phyloP scores from a whole-genome alignment of 2,329 filamentous ascomycete genomes.

The Xylariaceae sp. region DNA sequence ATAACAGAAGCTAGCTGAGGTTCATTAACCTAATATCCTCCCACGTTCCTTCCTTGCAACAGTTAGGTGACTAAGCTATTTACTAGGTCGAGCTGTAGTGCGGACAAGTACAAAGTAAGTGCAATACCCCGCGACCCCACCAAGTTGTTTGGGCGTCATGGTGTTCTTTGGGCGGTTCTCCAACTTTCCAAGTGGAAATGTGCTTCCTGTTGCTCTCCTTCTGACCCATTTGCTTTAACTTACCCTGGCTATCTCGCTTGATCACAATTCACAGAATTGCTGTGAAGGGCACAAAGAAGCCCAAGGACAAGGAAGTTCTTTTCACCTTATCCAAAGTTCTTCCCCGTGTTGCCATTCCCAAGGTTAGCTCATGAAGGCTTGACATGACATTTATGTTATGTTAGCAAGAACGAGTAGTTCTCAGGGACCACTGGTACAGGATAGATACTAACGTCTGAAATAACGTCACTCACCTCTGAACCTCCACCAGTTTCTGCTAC shows the following conservation, averaged over 20 bases:
- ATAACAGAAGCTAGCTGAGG: too few species aligned
- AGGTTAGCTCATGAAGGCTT: too few species aligned
- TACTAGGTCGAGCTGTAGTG: not conserved
- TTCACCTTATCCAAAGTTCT: conserved; percentile 1
- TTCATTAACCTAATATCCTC: too few species aligned
- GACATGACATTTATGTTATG: not conserved
- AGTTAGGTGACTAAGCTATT: too few species aligned
- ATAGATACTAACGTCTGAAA: not conserved
- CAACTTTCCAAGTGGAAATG: conserved; percentile 12
- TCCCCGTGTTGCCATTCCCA: too few species aligned
- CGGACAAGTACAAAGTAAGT: not conserved
- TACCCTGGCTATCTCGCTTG: conserved; percentile 1
- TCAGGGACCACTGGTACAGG: not conserved
- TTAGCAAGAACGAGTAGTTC: not conserved
- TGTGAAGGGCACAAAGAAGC: conserved; percentile 5
- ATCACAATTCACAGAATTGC: conserved; percentile 3
- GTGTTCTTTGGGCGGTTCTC: conserved; percentile 7
- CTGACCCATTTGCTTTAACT: conserved; percentile 10
- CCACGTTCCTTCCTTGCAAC: not conserved
- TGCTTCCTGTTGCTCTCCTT: conserved; percentile 1
- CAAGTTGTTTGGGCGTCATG: conserved; percentile 20
- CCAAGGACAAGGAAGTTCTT: not conserved
- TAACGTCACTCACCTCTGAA: conserved; percentile 11
- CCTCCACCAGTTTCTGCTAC: not conserved
- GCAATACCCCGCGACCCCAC: conserved; percentile 20